Conservation (phyloP, 257 asterid genomes). For the Solanum megistacrolobum region DNA sequence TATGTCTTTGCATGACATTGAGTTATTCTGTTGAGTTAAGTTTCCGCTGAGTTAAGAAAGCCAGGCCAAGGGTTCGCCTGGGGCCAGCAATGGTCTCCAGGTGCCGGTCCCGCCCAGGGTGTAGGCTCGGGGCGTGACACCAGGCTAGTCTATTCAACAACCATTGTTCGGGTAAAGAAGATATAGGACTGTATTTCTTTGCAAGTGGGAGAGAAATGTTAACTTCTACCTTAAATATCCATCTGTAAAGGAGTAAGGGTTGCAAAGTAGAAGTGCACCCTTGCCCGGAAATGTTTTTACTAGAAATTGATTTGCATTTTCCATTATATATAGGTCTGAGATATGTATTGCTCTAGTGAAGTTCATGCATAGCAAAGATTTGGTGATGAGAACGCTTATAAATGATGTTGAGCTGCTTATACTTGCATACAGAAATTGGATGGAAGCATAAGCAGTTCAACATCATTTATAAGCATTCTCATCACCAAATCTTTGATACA, state of each 20-base stretch:
- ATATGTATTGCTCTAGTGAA: slow-evolving; percentile 34
- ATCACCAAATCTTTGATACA: neutral
- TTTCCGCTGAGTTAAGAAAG: no score
- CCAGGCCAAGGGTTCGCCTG: no score
- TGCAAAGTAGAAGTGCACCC: neutral
- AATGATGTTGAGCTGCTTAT: slow-evolving; percentile 51
- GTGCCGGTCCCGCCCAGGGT: no score
- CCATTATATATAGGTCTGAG: slow-evolving; percentile 16
- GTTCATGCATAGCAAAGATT: slow-evolving; percentile 12
- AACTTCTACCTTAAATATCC: neutral
- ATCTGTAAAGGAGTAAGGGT: neutral
- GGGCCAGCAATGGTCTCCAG: no score
- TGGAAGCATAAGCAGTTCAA: neutral
- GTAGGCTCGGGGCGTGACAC: no score
- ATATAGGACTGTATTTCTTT: neutral
- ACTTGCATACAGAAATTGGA: slow-evolving; percentile 25
- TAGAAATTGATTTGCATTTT: neutral
- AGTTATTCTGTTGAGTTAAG: no score
- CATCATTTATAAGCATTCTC: neutral
- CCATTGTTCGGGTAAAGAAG: neutral
- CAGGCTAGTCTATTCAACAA: neutral
- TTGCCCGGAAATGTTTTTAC: neutral
- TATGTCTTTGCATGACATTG: no score
- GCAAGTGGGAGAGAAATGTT: neutral
- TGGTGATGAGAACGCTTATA: slow-evolving; percentile 35